Base-by-base conservation (phyloP, 768 basidiomycete species). In the Bullera alba region DNA sequence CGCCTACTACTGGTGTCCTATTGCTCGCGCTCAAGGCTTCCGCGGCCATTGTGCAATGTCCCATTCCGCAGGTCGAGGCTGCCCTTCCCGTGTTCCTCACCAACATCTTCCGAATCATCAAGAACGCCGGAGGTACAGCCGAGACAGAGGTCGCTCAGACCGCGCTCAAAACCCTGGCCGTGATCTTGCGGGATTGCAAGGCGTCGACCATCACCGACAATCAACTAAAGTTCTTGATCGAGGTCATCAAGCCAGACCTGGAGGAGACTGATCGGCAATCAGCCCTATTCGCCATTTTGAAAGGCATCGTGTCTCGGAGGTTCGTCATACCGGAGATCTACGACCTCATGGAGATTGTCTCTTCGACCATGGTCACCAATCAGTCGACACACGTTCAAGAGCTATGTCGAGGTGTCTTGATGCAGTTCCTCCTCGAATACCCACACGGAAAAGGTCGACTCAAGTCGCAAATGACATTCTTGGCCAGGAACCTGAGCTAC, bases 251-350 rank as follows among this genome's bases (percentile, higher is more conserved):
- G 0, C 92, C 93, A 0, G 92, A 97, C 67, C 74, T 99, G 7
- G 92, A 97, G 70, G 93, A 96, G 28, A 82, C 86, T 0, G 77
- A 77, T 12, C 82, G 89, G 5, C 95, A 99, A 72, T 80, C 79
- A 3, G 79, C 88, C 7, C 85, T 87, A 6, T 97, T 99, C 70
- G 76, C 85, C 1, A 80, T 97, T 60, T 80, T 99, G 15, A 84
- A 89, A 8, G 86, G 91, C 22, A 89, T 97, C 58, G 83, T 97
- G 15, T 79, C 84, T 4, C 82, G 92, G 27, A 88, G 87, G 66
- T 86, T 97, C 56, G 83, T 97, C 27, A 87, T 93, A 0, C 88
- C 88, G 0, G 95, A 97, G 72, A 85, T 99, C 44, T 99, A 99
- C 74, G 92, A 97, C 70, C 74, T 92, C 29, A 96, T 99, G 92